Conservation (phyloP, 1,139 yeast species). For the Wickerhamomyces sp. region DNA sequence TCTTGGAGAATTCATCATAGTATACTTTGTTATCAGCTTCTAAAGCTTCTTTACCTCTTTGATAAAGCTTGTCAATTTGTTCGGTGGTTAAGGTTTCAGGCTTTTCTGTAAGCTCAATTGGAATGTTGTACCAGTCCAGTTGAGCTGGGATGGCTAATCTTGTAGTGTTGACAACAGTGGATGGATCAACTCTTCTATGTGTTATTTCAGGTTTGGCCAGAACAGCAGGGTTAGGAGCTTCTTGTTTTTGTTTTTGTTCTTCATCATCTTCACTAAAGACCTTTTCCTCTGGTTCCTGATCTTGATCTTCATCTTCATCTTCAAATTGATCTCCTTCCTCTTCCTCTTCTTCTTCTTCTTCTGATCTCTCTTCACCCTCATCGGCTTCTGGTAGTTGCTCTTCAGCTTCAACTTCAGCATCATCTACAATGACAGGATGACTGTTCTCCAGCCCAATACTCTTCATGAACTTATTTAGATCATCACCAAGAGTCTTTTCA, state of each 20-base stretch:
- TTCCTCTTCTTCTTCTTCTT: constrained; percentile 25
- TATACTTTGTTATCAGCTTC: constrained; percentile 70
- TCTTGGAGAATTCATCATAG: constrained; percentile 71
- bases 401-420: constrained; percentile 32
- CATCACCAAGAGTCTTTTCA: constrained; percentile 50
- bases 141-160: constrained; percentile 59
- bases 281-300: constrained; percentile 7
- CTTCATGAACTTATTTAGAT: constrained; percentile 61
- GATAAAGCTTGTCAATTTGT: constrained; percentile 52
- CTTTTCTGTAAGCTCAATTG: constrained; percentile 30
- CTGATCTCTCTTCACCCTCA: constrained; percentile 27
- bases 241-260: constrained; percentile 10
- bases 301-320: constrained; percentile 22
- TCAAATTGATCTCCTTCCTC: constrained; percentile 23
- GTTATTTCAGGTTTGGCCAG: constrained; percentile 11
- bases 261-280: background rate
- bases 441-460: constrained; percentile 56
- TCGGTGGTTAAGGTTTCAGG: constrained; percentile 42
- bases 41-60: constrained; percentile 61
- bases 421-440: constrained; percentile 33
- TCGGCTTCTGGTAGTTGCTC: constrained; percentile 32
- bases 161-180: constrained; percentile 51
- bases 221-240: constrained; percentile 15
- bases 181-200: constrained; percentile 40
- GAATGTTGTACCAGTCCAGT: constrained; percentile 70